phyloP scores from a whole-genome alignment of 208 protist genomes.

The Leptomonas seymouri region DNA sequence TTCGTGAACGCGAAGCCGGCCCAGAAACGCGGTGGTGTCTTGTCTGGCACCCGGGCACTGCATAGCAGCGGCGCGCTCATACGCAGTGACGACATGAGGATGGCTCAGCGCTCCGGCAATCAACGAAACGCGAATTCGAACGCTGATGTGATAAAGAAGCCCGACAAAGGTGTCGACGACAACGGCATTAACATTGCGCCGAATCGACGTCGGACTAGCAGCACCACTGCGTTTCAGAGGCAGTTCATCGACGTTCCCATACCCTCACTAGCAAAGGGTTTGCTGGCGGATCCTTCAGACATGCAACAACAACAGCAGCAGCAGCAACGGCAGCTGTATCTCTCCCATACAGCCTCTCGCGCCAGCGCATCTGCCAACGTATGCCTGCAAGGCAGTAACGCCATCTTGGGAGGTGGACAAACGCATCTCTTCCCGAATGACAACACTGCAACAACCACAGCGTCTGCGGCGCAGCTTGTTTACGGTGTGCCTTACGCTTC shows the following conservation, averaged over 20 bases:
- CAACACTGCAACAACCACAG: not conserved
- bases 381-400: not conserved
- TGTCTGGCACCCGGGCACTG: constrained; percentile 4
- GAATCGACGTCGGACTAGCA: too few relatives aligned
- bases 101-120: not conserved
- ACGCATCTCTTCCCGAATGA: constrained; percentile 4
- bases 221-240: not conserved
- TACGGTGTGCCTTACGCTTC: constrained; percentile 7
- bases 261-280: not conserved
- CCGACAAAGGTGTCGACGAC: not conserved
- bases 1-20: constrained; percentile 55
- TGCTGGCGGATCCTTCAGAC: not conserved
- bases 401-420: not conserved
- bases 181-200: not conserved
- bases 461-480: not conserved
- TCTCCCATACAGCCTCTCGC: constrained; percentile 1
- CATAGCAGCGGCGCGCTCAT: constrained; percentile 3
- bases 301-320: constrained; percentile 7
- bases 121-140: not conserved
- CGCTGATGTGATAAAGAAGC: not conserved
- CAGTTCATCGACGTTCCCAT: not conserved
- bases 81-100: not conserved
- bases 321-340: not conserved
- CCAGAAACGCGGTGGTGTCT: constrained; percentile 3
- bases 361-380: not conserved